A percentile compares a stretch with the other conserved stretches of the same genome.
Evolutionary conservation across 495 filamentous ascomycete species (phyloP).

Genomic region (Neurospora tetraspora): DNA sequence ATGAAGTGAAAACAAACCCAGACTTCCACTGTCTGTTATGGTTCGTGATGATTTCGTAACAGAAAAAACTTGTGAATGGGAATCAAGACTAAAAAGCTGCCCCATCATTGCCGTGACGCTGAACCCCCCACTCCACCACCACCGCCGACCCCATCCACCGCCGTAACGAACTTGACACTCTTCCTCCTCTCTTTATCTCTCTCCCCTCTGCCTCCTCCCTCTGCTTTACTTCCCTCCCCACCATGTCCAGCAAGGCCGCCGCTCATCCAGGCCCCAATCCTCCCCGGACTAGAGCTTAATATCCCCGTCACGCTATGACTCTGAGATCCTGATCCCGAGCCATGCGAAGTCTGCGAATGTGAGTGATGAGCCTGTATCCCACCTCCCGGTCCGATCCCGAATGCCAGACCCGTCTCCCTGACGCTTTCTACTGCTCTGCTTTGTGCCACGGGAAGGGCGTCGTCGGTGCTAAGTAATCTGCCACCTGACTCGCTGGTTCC

Average conservation of each 20-base stretch:
- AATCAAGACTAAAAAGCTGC: background rate
- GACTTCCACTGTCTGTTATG: background rate
- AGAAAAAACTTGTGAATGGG: background rate
- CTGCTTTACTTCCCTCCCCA: slow-evolving; percentile 22
- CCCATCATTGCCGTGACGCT: background rate
- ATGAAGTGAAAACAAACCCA: background rate
- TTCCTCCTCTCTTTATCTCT: slow-evolving; percentile 39
- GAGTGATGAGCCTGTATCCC: background rate
- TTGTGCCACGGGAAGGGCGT: slow-evolving; percentile 28
- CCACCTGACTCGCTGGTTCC: background rate
- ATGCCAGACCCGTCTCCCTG: slow-evolving; percentile 17
- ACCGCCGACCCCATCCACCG: slow-evolving; percentile 2
- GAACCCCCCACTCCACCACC: background rate
- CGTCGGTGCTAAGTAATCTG: background rate
- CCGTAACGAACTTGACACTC: slow-evolving; percentile 43
- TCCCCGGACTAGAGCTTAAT: slow-evolving; percentile 36
- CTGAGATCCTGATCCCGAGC: background rate
- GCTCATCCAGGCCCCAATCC: slow-evolving; percentile 5
- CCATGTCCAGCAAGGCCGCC: background rate
- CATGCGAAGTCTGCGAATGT: background rate
- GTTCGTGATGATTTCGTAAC: background rate
- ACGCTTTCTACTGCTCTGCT: slow-evolving; percentile 46
- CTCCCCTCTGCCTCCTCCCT: slow-evolving; percentile 18
- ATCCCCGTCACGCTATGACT: slow-evolving; percentile 17
- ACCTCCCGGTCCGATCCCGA: background rate